Conservation (phyloP, 208 protist species). For the Leishmania turanica region DNA sequence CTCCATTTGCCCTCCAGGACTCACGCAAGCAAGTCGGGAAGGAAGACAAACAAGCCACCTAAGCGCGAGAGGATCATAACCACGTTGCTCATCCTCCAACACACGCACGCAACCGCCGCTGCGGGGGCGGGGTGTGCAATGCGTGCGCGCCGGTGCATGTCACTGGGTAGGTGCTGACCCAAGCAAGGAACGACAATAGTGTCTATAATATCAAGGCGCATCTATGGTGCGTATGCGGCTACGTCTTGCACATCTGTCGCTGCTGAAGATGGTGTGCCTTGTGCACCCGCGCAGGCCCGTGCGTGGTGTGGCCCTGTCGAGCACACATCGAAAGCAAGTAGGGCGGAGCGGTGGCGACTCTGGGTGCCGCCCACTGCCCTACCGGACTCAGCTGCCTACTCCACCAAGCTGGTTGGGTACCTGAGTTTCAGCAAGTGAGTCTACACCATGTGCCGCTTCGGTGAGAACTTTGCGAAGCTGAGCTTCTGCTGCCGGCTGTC, state of each 20-base stretch:
- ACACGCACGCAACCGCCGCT: not conserved
- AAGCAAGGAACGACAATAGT: not conserved
- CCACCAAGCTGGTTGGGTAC: constrained; percentile 21
- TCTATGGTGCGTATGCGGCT: constrained; percentile 4
- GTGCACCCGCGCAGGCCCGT: not conserved
- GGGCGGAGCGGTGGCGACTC: not conserved
- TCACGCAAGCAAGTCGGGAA: not conserved
- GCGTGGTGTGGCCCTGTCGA: not conserved
- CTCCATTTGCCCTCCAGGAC: not conserved
- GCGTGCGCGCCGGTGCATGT: not conserved
- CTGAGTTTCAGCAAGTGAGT: constrained; percentile 61
- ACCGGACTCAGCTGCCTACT: not conserved
- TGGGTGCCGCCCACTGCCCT: too few species aligned
- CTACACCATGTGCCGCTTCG: constrained; percentile 55
- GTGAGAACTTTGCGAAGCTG: constrained; percentile 60
- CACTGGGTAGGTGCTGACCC: not conserved
- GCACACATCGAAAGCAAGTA: not conserved
- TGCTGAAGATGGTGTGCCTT: not conserved
- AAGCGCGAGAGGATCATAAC: not conserved
- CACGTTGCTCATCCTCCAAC: not conserved
- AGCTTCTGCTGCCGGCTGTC: constrained; percentile 50
- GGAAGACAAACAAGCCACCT: not conserved
- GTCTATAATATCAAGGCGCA: not conserved
- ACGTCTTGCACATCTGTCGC: not conserved
- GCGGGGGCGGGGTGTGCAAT: not conserved